A percentile compares a stretch with the other conserved stretches of the same genome.
These are phyloP conservation scores for Dichotomocladium elegans DNA, from an alignment of 371 early-diverging fungal genomes.

Conservation along the genomic window DNA sequence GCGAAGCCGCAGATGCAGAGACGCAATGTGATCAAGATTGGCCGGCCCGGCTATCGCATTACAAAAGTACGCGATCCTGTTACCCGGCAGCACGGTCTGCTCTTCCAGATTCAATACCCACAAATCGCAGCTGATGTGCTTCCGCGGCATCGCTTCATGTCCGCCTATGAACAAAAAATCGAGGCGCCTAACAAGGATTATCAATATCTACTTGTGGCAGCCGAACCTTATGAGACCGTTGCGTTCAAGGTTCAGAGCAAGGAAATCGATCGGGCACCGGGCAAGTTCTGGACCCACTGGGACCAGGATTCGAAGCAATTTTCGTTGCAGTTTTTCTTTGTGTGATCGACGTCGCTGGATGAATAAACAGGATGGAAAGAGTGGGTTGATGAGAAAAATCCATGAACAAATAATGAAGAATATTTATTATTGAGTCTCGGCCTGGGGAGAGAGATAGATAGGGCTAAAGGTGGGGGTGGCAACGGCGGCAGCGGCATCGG, in stretches of 20 bases:
- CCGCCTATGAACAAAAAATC: conserved; percentile 92
- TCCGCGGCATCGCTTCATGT: conserved; percentile 96
- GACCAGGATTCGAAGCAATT: conserved; percentile 88
- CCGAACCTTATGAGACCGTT: conserved; percentile 96
- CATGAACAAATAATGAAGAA: too few relatives aligned
- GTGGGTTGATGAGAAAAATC: too few relatives aligned
- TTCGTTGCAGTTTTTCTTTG: conserved; percentile 92
- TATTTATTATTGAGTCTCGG: too few relatives aligned
- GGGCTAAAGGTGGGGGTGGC: too few relatives aligned
- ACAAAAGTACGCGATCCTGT: conserved; percentile 90
- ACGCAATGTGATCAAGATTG: conserved; percentile 87
- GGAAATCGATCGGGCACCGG: conserved; percentile 85
- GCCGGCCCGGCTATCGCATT: conserved; percentile 97
- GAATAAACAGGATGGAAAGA: too few relatives aligned
- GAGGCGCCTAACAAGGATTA: conserved; percentile 86
- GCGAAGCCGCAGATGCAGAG: conserved; percentile 43
- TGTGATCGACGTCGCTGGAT: too few relatives aligned
- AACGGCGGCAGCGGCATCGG: too few relatives aligned
- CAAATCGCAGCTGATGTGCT: conserved; percentile 75
- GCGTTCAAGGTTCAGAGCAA: conserved; percentile 92
- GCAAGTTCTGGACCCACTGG: conserved; percentile 91
- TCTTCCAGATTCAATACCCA: conserved; percentile 94
- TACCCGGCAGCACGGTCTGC: conserved; percentile 83
- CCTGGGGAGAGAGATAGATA: too few relatives aligned
- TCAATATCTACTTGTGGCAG: conserved; percentile 94